Base-by-base conservation (phyloP, 148 eudicot genomes). In the Vaccinium darrowii region DNA sequence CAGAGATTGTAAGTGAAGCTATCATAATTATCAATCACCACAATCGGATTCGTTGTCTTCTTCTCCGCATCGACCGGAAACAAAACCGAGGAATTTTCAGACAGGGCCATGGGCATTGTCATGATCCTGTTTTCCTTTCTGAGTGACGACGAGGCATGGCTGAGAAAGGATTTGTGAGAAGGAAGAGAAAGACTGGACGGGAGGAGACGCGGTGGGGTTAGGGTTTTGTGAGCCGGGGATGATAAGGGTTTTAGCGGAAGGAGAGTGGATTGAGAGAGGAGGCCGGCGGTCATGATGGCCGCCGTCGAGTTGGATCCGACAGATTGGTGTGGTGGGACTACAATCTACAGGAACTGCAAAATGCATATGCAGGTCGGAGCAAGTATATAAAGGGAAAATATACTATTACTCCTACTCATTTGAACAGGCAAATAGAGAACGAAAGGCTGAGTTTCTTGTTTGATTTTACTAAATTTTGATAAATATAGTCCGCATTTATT, bases 1-100 rank as follows among this genome's bases (percentile, higher is more conserved):
- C 98, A 95, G 13, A 97, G 96, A 81, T 97, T 97, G 87, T 97
- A 97, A 83, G 99, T 97, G 88, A 97, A 97, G 90, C 99, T 97
- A 52, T 97, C 99, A 79, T 95, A 97, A 76, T 97, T 97, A 78
- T 97, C 99, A 75, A 97, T 97, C 50, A 97, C 98, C 65, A 95
- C 67, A 25, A 97, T 87, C 23, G 98, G 98, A 30, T 84, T 71
- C 57, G 43, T 88, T 1, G 18, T 15, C 81, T 79, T 72, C 57
- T 82, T 79, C 1, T 72, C 65, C 47, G 52, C 36, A 8, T 49
- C 81, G 13, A n/a, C 73, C 14, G 63, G 14, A 25, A 43, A 67
- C 7, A 81, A 33, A 4, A 9, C 77, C 23, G 85, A 58, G 10
- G 39, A 21, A 2, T 84, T 76, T 0, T 2, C 82, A 1, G 87